Evolutionary conservation across 371 early-diverging fungal species (phyloP).

Genomic region (Zancudomyces culisetae): DNA sequence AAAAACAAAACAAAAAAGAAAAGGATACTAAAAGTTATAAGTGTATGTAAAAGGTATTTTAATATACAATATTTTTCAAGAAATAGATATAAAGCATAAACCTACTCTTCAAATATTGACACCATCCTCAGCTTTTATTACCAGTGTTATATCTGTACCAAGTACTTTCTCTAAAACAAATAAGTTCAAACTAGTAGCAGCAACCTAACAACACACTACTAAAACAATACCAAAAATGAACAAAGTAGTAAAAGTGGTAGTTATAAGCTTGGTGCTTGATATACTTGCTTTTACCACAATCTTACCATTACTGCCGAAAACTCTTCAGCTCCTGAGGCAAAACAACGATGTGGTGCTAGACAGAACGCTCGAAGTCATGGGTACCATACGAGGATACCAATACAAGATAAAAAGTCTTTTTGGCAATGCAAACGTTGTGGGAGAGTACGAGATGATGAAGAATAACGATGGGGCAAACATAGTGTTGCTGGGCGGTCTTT

Average conservation of each 20-base stretch:
- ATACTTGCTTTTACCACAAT: constrained; percentile 93
- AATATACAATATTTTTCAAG: too few species aligned
- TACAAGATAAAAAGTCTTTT: constrained; percentile 11
- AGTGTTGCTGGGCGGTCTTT: constrained; percentile 78
- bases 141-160: too few species aligned
- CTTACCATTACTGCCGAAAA: constrained; percentile 75
- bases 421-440: constrained; percentile 5
- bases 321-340: constrained; percentile 26
- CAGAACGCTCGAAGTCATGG: constrained; percentile 15
- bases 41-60: too few species aligned
- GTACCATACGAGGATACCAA: constrained; percentile 13
- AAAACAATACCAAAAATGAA: too few species aligned
- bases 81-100: too few species aligned
- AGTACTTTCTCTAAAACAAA: too few species aligned
- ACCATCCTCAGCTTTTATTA: too few species aligned
- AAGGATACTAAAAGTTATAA: too few species aligned
- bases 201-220: too few species aligned
- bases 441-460: constrained; percentile 9
- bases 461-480: constrained; percentile 36
- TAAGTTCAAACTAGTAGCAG: too few species aligned
- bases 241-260: background rate
- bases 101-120: too few species aligned
- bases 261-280: constrained; percentile 67
- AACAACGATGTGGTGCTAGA: constrained; percentile 10
- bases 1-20: too few species aligned